Conservation (phyloP, 257 asterid species). For the Galeopsis tetrahit region DNA sequence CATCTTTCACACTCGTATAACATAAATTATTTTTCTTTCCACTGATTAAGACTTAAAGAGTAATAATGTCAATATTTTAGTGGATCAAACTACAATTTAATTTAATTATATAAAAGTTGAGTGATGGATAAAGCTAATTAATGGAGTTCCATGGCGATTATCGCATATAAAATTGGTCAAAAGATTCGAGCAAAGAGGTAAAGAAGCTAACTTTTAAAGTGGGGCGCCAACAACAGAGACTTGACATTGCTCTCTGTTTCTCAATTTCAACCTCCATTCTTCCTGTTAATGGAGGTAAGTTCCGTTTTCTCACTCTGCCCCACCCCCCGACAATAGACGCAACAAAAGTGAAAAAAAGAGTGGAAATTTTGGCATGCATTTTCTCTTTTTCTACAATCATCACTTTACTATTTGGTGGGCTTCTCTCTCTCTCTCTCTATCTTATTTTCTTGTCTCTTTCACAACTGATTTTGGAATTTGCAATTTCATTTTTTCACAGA, state of each 20-base stretch:
- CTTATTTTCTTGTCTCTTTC: conserved; percentile 28
- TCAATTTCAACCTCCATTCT: conserved; percentile 35
- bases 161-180: neutral
- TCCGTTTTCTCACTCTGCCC: neutral
- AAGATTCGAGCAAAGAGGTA: neutral
- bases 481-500: neutral
- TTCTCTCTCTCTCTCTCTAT: conserved; percentile 18
- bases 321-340: neutral
- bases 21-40: too few relatives aligned
- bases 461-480: conserved; percentile 20
- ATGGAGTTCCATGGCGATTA: neutral
- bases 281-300: conserved; percentile 35
- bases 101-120: neutral
- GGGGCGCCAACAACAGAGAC: conserved; percentile 33
- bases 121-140: neutral
- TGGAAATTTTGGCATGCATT: conserved; percentile 46
- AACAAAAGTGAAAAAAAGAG: neutral
- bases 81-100: too few relatives aligned
- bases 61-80: too few relatives aligned
- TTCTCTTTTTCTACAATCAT: conserved; percentile 46
- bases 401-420: conserved; percentile 48
- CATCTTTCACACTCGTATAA: too few relatives aligned
- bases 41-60: too few relatives aligned
- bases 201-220: conserved; percentile 32
- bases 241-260: conserved; percentile 36